phyloP scores from a whole-genome alignment of 1,284 basidiomycete species.

The Leucoagaricus sp. region DNA sequence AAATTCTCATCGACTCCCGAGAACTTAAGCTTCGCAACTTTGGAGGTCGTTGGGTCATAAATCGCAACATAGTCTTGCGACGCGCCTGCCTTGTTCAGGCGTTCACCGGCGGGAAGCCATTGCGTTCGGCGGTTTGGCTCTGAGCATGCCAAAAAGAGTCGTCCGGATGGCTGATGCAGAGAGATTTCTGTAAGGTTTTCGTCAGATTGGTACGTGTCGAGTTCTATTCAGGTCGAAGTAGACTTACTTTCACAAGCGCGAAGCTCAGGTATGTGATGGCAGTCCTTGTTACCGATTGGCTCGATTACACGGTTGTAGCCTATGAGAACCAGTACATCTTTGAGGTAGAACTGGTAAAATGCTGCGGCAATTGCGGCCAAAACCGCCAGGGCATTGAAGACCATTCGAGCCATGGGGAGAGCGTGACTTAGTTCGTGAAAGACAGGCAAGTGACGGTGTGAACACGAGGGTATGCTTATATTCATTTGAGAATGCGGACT shows the following conservation, averaged over 20 bases:
- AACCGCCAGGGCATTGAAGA: constrained; percentile 30
- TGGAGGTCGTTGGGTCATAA: constrained; percentile 51
- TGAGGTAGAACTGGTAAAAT: constrained; percentile 44
- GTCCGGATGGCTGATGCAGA: constrained; percentile 45
- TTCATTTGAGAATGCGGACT: constrained; percentile 5
- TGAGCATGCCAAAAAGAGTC: constrained; percentile 75
- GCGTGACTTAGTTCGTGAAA: neutral
- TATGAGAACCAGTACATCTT: constrained; percentile 37
- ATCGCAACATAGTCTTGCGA: constrained; percentile 56
- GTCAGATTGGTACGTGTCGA: neutral
- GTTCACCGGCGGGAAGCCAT: constrained; percentile 55
- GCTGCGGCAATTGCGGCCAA: constrained; percentile 31
- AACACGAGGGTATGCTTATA: neutral
- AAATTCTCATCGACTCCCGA: constrained; percentile 38
- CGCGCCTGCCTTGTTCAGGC: constrained; percentile 47
- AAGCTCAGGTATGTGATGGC: constrained; percentile 50
- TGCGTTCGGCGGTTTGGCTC: constrained; percentile 46
- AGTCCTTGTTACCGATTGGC: constrained; percentile 47
- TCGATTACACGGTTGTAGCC: constrained; percentile 48
- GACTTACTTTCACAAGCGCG: constrained; percentile 66
- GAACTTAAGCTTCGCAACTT: constrained; percentile 48
- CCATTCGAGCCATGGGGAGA: constrained; percentile 14
- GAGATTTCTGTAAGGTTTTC: constrained; percentile 24
- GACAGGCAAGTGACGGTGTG: neutral
- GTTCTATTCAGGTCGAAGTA: neutral